Conservation (phyloP, 73 alveolate genomes). For the Effrenium voratum region DNA sequence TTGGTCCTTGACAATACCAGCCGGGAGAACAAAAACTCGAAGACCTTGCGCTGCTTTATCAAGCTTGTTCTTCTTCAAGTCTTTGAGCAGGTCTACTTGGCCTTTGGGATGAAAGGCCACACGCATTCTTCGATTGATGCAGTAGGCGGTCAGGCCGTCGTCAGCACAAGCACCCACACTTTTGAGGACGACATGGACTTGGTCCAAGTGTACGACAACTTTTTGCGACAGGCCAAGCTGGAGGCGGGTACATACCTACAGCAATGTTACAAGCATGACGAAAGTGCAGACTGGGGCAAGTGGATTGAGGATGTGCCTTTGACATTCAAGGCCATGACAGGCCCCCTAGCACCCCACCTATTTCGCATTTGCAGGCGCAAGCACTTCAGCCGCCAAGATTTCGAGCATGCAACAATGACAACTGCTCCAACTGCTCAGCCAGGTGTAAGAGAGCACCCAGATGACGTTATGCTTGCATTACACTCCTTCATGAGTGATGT, state of each 20-base stretch:
- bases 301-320: neutral
- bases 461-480: too few species aligned
- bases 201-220: neutral
- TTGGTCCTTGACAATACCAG: neutral
- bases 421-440: too few species aligned
- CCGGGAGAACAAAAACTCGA: neutral
- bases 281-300: neutral
- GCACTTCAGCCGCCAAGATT: neutral
- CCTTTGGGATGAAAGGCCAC: conserved; percentile 6
- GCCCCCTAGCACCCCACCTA: neutral
- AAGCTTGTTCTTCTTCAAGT: neutral
- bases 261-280: neutral
- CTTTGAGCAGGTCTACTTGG: neutral
- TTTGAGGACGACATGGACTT: too few species aligned
- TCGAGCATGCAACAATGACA: too few species aligned
- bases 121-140: conserved; percentile 24
- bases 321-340: neutral
- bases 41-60: neutral
- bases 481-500: too few species aligned
- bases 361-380: neutral
- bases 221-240: neutral
- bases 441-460: too few species aligned
- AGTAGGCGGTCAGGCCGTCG: conserved; percentile 4
- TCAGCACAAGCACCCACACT: too few species aligned
- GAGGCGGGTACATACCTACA: neutral